Evolutionary conservation across 2,329 filamentous ascomycete species (phyloP).

Genomic region (Ceratocystis cubensis): DNA sequence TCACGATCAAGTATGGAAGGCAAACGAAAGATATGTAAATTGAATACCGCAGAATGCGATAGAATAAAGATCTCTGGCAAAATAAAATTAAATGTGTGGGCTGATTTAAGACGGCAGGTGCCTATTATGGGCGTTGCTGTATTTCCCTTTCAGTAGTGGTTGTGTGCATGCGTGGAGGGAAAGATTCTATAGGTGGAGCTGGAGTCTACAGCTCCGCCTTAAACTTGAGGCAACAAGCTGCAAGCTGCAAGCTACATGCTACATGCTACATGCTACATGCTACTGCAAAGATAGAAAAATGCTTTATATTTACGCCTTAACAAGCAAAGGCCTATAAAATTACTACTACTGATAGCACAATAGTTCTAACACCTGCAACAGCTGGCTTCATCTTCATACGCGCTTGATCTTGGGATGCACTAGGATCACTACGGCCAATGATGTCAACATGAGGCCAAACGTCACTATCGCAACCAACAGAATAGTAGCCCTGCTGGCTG

Average conservation of each 20-base stretch:
- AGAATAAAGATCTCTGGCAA: neutral
- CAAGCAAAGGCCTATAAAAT: neutral
- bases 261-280: neutral
- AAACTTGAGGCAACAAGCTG: neutral
- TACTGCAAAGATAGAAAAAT: neutral
- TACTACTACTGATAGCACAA: neutral
- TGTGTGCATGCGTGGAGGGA: neutral
- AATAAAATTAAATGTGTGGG: neutral
- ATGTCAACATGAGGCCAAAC: constrained; percentile 48
- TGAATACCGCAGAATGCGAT: neutral
- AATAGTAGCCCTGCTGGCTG: constrained; percentile 63
- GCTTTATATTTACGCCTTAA: neutral
- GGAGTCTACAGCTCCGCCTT: constrained; percentile 11
- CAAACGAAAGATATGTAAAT: too few relatives aligned
- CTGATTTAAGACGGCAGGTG: neutral
- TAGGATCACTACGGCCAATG: constrained; percentile 46
- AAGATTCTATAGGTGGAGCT: constrained; percentile 3
- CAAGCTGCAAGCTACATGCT: neutral
- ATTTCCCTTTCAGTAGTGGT: neutral
- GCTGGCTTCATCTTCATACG: neutral
- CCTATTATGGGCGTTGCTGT: neutral
- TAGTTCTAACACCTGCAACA: neutral
- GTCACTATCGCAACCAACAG: constrained; percentile 56
- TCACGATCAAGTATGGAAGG: neutral
- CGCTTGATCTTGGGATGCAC: constrained; percentile 32